Conservation (phyloP, 2,329 filamentous ascomycete species). For the Penicillium occitanis region DNA sequence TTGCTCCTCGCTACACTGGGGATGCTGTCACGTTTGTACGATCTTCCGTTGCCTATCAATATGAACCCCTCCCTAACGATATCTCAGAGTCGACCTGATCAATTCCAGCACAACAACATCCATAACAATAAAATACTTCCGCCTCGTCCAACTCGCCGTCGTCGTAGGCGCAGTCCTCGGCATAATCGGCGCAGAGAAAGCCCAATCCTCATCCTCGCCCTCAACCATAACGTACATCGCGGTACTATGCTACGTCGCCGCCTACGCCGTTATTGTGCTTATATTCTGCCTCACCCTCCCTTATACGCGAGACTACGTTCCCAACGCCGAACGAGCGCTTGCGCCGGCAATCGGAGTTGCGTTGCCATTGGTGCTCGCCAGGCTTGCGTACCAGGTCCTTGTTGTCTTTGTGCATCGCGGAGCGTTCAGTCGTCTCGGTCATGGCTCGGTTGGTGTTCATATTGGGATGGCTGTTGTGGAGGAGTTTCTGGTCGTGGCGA, state of each 20-base stretch:
- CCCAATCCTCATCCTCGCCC: background rate
- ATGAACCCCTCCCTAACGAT: background rate
- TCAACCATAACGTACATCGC: background rate
- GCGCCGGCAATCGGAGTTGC: background rate
- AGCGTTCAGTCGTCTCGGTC: background rate
- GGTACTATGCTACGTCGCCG: conserved; percentile 9
- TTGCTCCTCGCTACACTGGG: conserved; percentile 6
- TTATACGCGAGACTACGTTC: background rate
- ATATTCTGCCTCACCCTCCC: background rate
- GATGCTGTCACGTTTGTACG: conserved; percentile 8
- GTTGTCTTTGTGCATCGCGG: conserved; percentile 11
- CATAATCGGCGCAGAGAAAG: background rate
- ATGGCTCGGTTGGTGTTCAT: background rate
- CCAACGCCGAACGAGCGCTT: background rate
- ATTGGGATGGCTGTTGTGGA: background rate
- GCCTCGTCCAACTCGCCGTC: conserved; percentile 7
- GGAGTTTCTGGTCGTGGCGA: background rate
- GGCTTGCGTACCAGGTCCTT: conserved; percentile 8
- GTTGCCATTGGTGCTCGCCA: conserved; percentile 1
- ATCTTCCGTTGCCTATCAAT: background rate
- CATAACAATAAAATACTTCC: conserved; percentile 1
- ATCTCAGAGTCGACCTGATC: conserved; percentile 2
- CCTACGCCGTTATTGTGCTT: background rate
- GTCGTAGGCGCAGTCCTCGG: conserved; percentile 9
- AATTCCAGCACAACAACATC: background rate